Evolutionary conservation across 2,329 filamentous ascomycete species (phyloP), one percentile per base, ranked within the genome.

Genomic region (Colletotrichum phormii): DNA sequence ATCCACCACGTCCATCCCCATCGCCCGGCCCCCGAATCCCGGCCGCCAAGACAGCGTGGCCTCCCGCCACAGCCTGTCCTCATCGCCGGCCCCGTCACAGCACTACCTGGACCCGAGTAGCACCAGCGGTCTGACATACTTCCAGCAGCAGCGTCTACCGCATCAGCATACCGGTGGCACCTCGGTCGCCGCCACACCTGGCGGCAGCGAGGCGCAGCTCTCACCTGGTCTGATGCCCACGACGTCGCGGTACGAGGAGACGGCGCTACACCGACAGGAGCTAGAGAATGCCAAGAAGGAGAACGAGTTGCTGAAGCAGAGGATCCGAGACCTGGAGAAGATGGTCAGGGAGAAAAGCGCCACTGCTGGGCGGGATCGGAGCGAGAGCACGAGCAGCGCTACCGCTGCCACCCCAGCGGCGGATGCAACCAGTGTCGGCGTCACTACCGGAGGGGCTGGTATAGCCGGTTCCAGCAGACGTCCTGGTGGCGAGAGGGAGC

Each of bases 171-270:
- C 62, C 4, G 61, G 67, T 6, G 29, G 26, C 37, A 84, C 3
- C 78, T 83, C 81, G 22, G 54, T 69, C 13, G 60, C 60, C 11
- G 82, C 81, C 7, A 87, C 84, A 3, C 84, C 82, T 7, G 85
- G 81, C 26, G 81, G 81, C 80, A 71, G 71, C 53, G 77, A 79
- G 61, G 82, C 84, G 46, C 81, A 88, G 76, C 79, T 88, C 29
- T 90, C 88, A 12, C 89, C 89, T 0, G 85, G 86, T 3, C 80
- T 90, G 31, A 81, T 92, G 75, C 86, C 88, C 2, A 89, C 86
- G 2, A 92, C 90, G 0, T 80, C 85, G 12, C 86, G 90, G 13
- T 91, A 91, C 78, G 91, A 92, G 75, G 91, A 93, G 80, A 89
- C 89, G 0, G 88, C 87, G 0, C 87, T 86, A 72, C 90, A 89